phyloP scores from a whole-genome alignment of 2,329 filamentous ascomycete genomes.

The Penicillium sp. region DNA sequence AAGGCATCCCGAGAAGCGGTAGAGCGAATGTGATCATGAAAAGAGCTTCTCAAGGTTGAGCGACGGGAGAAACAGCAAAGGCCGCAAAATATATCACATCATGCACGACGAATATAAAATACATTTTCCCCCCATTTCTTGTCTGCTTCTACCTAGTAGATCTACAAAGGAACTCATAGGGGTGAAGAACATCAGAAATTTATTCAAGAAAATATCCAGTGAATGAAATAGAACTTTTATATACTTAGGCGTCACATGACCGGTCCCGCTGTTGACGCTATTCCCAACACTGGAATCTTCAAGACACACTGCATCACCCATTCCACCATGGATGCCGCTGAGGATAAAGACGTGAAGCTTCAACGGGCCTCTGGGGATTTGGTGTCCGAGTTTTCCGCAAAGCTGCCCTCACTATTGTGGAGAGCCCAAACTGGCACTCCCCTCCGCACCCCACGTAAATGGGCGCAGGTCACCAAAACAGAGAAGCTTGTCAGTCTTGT shows the following conservation, averaged over 20 bases:
- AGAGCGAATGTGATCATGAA: conserved; percentile 4
- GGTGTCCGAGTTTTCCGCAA: conserved; percentile 43
- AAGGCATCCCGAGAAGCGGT: conserved; percentile 8
- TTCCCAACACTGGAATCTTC: conserved; percentile 16
- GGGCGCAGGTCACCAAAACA: conserved; percentile 40
- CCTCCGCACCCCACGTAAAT: conserved; percentile 37
- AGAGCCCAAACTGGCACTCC: conserved; percentile 27
- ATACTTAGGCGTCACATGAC: conserved; percentile 20
- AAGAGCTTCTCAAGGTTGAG: not conserved
- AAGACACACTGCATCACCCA: conserved; percentile 8
- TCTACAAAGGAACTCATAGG: not conserved
- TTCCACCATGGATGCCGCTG: conserved; percentile 45
- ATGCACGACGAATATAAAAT: not conserved
- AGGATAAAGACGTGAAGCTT: conserved; percentile 48
- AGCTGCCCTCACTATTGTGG: conserved; percentile 46
- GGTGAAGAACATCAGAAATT: not conserved
- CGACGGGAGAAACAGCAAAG: not conserved
- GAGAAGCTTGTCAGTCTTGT: conserved; percentile 43
- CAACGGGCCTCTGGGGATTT: conserved; percentile 49
- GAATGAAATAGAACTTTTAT: not conserved
- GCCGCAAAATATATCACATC: not conserved
- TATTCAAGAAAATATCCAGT: not conserved
- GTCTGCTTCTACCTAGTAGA: not conserved
- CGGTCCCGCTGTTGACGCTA: conserved; percentile 27
- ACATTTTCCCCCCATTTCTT: too few species aligned